Evolutionary conservation across 1,284 basidiomycete genomes (phyloP), one percentile per base, ranked within the genome.

Genomic region (Microbotryum lychnidis-dioicae): DNA sequence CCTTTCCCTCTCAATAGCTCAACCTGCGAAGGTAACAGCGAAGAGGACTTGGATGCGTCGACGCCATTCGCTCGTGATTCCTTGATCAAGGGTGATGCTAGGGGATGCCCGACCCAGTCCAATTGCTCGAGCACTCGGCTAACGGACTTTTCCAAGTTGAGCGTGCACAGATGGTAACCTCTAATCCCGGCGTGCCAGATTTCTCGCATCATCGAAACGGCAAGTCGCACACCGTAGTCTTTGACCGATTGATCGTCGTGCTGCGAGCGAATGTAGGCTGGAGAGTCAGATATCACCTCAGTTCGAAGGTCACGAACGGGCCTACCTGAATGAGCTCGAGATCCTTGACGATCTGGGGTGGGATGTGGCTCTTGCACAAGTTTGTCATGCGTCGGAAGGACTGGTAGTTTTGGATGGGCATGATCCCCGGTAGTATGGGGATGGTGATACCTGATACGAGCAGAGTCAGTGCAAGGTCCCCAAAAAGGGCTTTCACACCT

Each of bases 361-460:
- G 94, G 33, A 98, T 91, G 29, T 83, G 73, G 25, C 85, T 94
- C 70, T 87, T 84, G 58, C 94, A 90, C 49, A 97, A 81, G 70
- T 82, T 86, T 8, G 93, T 93, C 66, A 93, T 91, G 58, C 91
- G 89, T 76, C 87, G 82, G 78, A 97, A 97, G 29, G 92, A 93
- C 70, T 93, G 92, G 87, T 91, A 97, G 45, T 91, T 97, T 77
- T 98, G 94, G 67, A 98, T 93, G 6, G 94, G 94, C 77, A 92
- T 93, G 72, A 98, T 89, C 47, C 91, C 91, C 25, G 96, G 96
- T 7, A 98, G 85, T 73, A 98, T 92, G 20, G 96, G 94, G 27
- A 94, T 81, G 1, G 84, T 90, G 76, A 98, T 96, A 9, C 94
- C 77, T 50, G 55, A 6, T 20, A 42, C 33, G 21, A 52, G 23